phyloP scores from a whole-genome alignment of 805 yeast genomes.

The Candida palmyrensis region DNA sequence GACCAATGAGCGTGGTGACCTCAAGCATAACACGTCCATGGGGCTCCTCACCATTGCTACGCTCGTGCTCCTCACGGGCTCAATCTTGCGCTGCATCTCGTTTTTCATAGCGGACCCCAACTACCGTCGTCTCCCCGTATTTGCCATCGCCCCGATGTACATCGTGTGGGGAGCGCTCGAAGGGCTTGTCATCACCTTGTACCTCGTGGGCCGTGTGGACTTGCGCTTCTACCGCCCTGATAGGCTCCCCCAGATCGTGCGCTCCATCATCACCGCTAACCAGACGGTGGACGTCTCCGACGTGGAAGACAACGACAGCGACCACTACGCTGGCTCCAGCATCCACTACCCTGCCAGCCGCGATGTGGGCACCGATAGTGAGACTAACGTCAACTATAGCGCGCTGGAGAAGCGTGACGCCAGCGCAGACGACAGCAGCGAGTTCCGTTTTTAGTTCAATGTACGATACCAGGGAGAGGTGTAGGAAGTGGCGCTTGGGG shows the following conservation, averaged over 20 bases:
- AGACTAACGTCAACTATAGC: constrained; percentile 7
- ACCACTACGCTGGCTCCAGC: constrained; percentile 5
- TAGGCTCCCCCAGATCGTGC: constrained; percentile 29
- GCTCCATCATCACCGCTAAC: constrained; percentile 29
- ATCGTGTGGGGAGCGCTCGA: constrained; percentile 64
- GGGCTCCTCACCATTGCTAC: constrained; percentile 44
- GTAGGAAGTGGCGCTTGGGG: too few species aligned
- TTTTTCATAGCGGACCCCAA: constrained; percentile 13
- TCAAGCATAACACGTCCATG: constrained; percentile 52
- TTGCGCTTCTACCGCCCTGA: constrained; percentile 76
- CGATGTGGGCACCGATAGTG: constrained; percentile 2
- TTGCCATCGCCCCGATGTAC: constrained; percentile 58
- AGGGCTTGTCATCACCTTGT: constrained; percentile 46
- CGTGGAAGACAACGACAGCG: constrained; percentile 16
- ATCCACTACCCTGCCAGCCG: too few species aligned
- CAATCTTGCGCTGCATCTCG: constrained; percentile 39
- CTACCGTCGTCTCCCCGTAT: constrained; percentile 26
- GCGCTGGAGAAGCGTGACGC: constrained; percentile 4
- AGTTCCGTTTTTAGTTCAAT: constrained; percentile 4
- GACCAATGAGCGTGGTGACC: constrained; percentile 34
- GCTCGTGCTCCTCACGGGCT: constrained; percentile 44
- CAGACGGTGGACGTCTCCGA: constrained; percentile 26
- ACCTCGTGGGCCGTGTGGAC: constrained; percentile 59
- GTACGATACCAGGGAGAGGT: too few species aligned
- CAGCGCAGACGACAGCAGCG: constrained; percentile 3